Evolutionary conservation across 768 basidiomycete genomes (phyloP), one percentile per base, ranked within the genome.

Genomic region (Amanita rubescens): DNA sequence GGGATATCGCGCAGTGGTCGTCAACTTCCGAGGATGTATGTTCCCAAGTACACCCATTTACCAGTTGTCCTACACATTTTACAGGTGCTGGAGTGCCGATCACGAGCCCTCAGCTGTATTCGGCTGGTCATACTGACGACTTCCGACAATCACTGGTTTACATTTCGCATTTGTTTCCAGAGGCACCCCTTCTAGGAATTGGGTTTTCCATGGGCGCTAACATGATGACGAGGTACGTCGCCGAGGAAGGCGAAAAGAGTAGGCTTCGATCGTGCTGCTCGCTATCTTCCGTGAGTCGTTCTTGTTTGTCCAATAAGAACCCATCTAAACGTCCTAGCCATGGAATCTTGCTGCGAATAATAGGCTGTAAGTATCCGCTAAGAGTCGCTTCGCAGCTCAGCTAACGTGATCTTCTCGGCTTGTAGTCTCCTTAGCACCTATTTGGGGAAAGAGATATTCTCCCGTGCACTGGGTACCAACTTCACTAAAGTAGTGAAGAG

Each of bases 191-290:
- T 34, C 69, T 95, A 15, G 95, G 90, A 12, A 69, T 96, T 9
- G 92, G 94, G 6, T 98, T 95, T 73, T 96, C 93, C 3, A 79
- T 99, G 34, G 96, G 95, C 39, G 89, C 94, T 39, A 92, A 90
- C 65, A 87, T 97, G 33, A 70, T 98, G 60, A 87, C 92, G 32
- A 79, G 90, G 57, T 96, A 96, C 67, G 71, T 94, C 48, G 92
- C 87, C 4, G 87, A 95, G 69, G 88, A 95, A 64, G 84, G 87
- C 14, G 72, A 73, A 34, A 61, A 71, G 20, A 79, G 81, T 60
- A 78, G 86, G 55, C 66, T 93, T 30, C 68, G 68, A 51, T 80
- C 84, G 3, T 88, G 80, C 27, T 85, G 84, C 69, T 80, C 77
- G 15, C 70, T 93, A 14, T 89, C 73, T 64, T 89, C 89, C 68